Percentiles rank a stretch among this genome's conserved stretches.
Evolutionary conservation across 108 stramenopile species (phyloP).

Genomic region (Craspedostauros australis): DNA sequence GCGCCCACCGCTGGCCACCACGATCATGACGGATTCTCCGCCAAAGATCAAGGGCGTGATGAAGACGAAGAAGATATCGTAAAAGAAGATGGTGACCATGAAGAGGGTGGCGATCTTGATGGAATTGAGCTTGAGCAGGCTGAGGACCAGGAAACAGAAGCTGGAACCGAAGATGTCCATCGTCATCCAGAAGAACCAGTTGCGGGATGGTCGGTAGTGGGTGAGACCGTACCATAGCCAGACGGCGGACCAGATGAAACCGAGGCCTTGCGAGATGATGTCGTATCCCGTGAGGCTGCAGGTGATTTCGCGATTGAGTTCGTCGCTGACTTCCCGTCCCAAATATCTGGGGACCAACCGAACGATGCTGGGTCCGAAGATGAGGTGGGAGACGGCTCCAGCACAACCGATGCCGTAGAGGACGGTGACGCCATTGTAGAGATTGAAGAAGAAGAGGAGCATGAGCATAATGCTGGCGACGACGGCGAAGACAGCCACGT

Average conservation of each 20-base stretch:
- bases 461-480: constrained; percentile 61
- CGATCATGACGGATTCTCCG: constrained; percentile 73
- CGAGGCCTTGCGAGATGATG: constrained; percentile 10
- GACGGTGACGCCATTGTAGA: constrained; percentile 53
- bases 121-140: constrained; percentile 55
- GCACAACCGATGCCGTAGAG: constrained; percentile 69
- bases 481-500: constrained; percentile 64
- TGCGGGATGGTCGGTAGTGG: constrained; percentile 17
- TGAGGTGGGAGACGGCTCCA: constrained; percentile 30
- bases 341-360: constrained; percentile 5
- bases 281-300: constrained; percentile 17
- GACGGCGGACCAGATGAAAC: constrained; percentile 16
- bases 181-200: constrained; percentile 63
- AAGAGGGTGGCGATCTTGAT: constrained; percentile 74
- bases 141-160: constrained; percentile 69
- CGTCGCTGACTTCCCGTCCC: constrained; percentile 7
- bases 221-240: constrained; percentile 29
- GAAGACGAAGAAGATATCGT: constrained; percentile 92
- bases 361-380: constrained; percentile 9
- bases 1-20: constrained; percentile 59
- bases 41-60: constrained; percentile 63
- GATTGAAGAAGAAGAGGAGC: constrained; percentile 67
- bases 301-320: constrained; percentile 14
- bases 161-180: constrained; percentile 74
- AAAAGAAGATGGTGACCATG: constrained; percentile 75